Evolutionary conservation across 2,329 filamentous ascomycete species (phyloP), one percentile per base, ranked within the genome.

Genomic region (Endoconidiophora polonica): DNA sequence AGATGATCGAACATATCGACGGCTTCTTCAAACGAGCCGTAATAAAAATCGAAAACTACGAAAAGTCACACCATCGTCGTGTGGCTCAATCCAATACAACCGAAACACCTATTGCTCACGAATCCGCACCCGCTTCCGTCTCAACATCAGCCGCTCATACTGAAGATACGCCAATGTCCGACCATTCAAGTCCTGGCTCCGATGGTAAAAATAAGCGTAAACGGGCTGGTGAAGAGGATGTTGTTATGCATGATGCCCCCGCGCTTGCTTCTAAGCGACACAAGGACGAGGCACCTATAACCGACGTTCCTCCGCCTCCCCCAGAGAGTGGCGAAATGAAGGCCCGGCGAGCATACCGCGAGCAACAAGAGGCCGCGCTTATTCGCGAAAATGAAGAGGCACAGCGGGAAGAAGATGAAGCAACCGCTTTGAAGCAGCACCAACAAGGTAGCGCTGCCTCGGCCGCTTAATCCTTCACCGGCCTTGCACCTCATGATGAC

Each of bases 21-120:
- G 81, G 87, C 46, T 96, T 82, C 63, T 81, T 95, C 59, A 85
- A 93, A 54, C 88, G 86, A 60, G 88, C 86, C 0, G 79, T 90
- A 2, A 70, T 73, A 50, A 93, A 94, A 74, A 79, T 55, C 79
- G 88, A 56, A 77, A 78, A 62, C 74, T 74, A 54, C 44, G 44
- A 29, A 46, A n/a, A 46, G 26, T 10, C 33, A 36, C 37, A 47
- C 26, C 22, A 22, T 14, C 7, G 23, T 29, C 37, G 83, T 77
- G 59, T 67, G 70, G 1, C 71, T 70, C 55, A 60, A 57, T 33
- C 22, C 9, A 57, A 60, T 26, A 55, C 54, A 59, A 24, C 56
- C 54, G 48, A 58, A 49, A 49, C 55, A 26, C 40, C 46, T 39
- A 22, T 56, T 53, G 38, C 36, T 14, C 48, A 40, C 40, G 45